Base-by-base conservation (phyloP, 1,284 basidiomycete species). In the Pascua sp. region DNA sequence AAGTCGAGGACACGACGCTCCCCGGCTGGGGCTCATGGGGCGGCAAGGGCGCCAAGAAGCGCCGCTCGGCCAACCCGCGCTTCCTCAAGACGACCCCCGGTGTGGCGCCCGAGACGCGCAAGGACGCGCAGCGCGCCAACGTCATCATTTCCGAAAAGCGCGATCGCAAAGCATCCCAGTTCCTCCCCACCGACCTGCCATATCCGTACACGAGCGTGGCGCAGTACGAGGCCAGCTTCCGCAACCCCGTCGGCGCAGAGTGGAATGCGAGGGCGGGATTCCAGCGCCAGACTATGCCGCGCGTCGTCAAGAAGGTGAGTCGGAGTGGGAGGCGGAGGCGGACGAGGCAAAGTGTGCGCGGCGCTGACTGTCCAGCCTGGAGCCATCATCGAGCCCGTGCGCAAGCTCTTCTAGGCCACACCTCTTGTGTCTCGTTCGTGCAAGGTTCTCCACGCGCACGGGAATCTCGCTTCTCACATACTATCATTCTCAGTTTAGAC, bases 21-120 rank as follows among this genome's bases (percentile, higher is more conserved):
- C 86, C 91, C 45, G 95, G 95, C 38, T 98, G 96, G 95, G 95
- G 95, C 42, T 81, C 87, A 24, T 98, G 95, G 95, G 89, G 87
- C 13, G 96, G 95, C 42, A 79, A 82, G 50, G 93, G 93, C 39
- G 73, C 77, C 17, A 78, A 77, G 61, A 77, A 76, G 51, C 61
- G 64, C 24, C 76, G 75, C 59, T 75, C 82, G 16, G 68, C 67
- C 42, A 60, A 74, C 42, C 72, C 77, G 49, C 85, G 82, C 64
- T 81, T 87, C 60, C 83, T 93, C 72, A 91, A 91, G 74, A 87
- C 87, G 68, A 77, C 89, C 16, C 82, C 89, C 0, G 94, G 95
- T 9, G 80, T 97, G 54, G 86, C 87, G 60, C 86, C 89, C 0
- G 79, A 80, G 5, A 78, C 85, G 51, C 88, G 96, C 49, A 87